Base-by-base conservation (phyloP, 2,329 filamentous ascomycete genomes). In the Arthrobotrys megalospora region DNA sequence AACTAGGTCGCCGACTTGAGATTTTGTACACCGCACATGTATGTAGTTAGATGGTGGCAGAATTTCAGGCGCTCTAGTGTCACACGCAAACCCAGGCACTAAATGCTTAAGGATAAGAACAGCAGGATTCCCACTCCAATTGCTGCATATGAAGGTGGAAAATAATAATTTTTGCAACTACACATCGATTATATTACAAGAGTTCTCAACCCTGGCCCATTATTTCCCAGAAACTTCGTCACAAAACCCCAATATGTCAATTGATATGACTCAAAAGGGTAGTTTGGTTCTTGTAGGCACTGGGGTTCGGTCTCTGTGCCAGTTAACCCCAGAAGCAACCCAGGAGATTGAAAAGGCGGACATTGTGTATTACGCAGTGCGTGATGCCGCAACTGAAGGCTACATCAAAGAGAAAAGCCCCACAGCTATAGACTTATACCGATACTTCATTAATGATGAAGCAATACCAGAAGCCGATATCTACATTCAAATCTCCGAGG, bases 401-500 rank as follows among this genome's bases (percentile, higher is more conserved):
- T 71, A 53, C 24, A 71, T 71, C 32, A 71, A 71, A 28, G 28
- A 45, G 2, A 71, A 52, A 14, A 63, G 64, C 28, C 12, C 16
- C 2, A 63, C 45, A 12, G 67, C 67, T 1, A 7, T 71, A 2
- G 67, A 71, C 10, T 36, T 71, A 11, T 71, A 71, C n/a, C 41
- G 55, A n/a, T 63, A 58, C 21, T 71, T 52, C 12, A 41, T 64
- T 16, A 53, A 53, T 34, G 58, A 52, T 24, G 58, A 71, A 21
- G 10, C 12, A 2, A 62, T 69, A n/a, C 45, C 67, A 1, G 58
- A 64, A 34, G 47, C 32, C 0, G 67, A 71, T 21, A 16, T 53
- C 6, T 71, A 71, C 11, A 55, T 71, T 3, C 67, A 71, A 38
- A 64, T 64, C 12, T 45, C 67, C 12, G 67, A 71, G 21, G 67